Conservation (phyloP, 2,329 filamentous ascomycete genomes). For the Penicillium psychrosexuale region DNA sequence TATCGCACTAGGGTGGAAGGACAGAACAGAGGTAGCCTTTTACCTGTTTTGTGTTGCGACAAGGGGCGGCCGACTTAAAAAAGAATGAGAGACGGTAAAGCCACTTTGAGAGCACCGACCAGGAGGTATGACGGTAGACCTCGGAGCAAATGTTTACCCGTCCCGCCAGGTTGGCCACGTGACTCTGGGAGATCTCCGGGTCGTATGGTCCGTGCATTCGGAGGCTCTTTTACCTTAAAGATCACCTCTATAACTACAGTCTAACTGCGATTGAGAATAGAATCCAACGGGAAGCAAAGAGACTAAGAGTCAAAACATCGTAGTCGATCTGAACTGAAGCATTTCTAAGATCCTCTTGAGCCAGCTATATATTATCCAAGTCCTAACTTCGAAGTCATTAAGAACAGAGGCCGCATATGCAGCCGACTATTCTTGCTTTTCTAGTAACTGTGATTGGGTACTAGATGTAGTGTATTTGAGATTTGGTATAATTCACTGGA, state of each 20-base stretch:
- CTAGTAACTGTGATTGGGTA: not conserved
- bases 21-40: not conserved
- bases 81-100: not conserved
- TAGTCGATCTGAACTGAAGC: not conserved
- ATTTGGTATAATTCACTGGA: not conserved
- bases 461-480: not conserved
- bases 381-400: not conserved
- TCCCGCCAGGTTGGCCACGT: not conserved
- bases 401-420: not conserved
- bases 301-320: not conserved
- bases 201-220: not conserved
- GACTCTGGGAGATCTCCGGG: not conserved
- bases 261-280: not conserved
- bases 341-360: not conserved
- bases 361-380: not conserved
- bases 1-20: not conserved
- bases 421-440: not conserved
- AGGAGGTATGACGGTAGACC: conserved; percentile 2
- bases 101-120: not conserved
- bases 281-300: not conserved
- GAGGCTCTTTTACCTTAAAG: not conserved
- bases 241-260: not conserved
- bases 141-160: conserved; percentile 2
- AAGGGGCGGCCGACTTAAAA: not conserved
- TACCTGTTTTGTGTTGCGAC: not conserved